These are phyloP conservation scores for Alternaria novae-zelandiae DNA, from an alignment of 2,329 filamentous ascomycete genomes.

Conservation along the genomic window DNA sequence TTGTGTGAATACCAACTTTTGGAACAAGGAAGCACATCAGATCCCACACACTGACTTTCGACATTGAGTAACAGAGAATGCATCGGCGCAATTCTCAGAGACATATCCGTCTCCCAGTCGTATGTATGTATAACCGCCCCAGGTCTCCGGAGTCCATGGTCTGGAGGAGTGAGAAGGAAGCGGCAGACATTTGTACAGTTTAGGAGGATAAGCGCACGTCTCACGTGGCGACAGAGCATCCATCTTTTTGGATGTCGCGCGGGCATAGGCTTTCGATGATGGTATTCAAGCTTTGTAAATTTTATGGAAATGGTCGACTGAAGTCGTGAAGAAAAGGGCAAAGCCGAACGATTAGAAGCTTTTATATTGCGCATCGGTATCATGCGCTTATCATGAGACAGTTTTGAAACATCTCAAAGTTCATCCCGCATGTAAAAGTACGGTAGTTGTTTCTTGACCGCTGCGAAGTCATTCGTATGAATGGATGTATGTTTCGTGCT, in stretches of 20 bases:
- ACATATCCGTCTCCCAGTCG: too few species aligned
- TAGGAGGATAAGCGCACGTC: background rate
- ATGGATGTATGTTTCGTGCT: too few species aligned
- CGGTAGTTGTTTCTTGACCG: background rate
- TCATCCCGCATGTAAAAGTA: background rate
- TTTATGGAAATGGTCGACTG: background rate
- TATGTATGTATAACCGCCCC: too few species aligned
- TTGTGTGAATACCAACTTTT: background rate
- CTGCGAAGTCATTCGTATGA: background rate
- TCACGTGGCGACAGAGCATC: background rate
- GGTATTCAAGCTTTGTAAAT: background rate
- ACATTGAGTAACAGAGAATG: background rate
- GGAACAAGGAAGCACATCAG: background rate
- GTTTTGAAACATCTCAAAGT: background rate
- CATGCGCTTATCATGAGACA: fast-evolving
- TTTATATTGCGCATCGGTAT: background rate
- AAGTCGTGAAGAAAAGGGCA: background rate
- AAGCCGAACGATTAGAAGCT: background rate
- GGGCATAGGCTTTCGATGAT: background rate
- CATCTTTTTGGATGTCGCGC: background rate
- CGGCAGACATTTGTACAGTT: background rate
- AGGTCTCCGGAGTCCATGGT: background rate
- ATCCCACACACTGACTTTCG: too few species aligned
- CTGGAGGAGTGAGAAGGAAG: background rate
- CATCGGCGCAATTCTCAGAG: background rate